A percentile compares a stretch with the other conserved stretches of the same genome.
phyloP scores from a whole-genome alignment of 164 flowering plant species.

The Chloranthus sessilifolius region DNA sequence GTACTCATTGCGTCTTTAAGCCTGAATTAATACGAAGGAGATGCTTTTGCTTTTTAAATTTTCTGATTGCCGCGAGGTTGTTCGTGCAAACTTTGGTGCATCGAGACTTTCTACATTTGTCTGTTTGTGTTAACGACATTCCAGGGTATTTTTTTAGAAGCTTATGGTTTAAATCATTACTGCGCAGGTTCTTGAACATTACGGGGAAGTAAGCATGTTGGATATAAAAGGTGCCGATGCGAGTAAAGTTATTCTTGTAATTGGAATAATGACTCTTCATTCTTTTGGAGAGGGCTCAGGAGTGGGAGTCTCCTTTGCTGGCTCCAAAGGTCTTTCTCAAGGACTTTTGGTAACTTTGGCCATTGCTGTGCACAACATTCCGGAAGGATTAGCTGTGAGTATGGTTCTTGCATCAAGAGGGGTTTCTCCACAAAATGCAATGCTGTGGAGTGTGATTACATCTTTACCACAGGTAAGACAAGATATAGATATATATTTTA shows the following conservation, averaged over 20 bases:
- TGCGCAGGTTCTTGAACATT: constrained; percentile 82
- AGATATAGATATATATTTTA: no score
- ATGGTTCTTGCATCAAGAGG: constrained; percentile 96
- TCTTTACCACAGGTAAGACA: constrained; percentile 90
- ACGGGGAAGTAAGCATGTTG: constrained; percentile 97
- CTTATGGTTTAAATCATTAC: no score
- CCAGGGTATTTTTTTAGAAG: no score
- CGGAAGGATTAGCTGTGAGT: constrained; percentile 98
- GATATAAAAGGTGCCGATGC: constrained; percentile 99
- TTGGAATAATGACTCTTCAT: constrained; percentile 99
- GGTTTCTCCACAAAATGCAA: constrained; percentile 97
- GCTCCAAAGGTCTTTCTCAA: constrained; percentile 94
- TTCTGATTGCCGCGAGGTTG: no score
- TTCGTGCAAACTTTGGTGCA: no score
- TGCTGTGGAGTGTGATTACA: constrained; percentile 97
- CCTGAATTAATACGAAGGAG: no score
- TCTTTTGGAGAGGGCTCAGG: constrained; percentile 99
- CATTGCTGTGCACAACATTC: constrained; percentile 97
- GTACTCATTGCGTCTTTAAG: not conserved
- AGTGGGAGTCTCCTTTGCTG: constrained; percentile 99
- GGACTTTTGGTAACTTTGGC: constrained; percentile 93
- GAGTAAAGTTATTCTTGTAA: constrained; percentile 80
- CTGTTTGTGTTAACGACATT: no score
- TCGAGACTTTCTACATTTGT: no score
- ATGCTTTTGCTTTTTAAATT: no score